Evolutionary conservation across 1,139 yeast genomes (phyloP).

Genomic region (Blastobotrys serpentis): DNA sequence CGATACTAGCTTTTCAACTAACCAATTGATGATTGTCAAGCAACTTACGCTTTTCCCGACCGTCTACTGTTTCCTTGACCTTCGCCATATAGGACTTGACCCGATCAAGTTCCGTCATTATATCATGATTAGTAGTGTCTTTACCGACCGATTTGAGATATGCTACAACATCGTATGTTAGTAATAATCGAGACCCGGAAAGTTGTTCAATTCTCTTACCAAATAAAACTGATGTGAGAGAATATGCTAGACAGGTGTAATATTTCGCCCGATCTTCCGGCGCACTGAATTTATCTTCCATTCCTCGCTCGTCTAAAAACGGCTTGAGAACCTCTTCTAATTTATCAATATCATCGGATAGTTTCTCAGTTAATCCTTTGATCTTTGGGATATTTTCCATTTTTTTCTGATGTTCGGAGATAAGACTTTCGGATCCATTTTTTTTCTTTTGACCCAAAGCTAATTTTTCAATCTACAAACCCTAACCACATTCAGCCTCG

Average conservation of each 20-base stretch:
- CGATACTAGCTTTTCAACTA: not conserved
- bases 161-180: constrained; percentile 38
- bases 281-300: constrained; percentile 30
- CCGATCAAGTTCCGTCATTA: constrained; percentile 67
- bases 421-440: not conserved
- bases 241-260: constrained; percentile 40
- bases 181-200: not conserved
- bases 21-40: too few species aligned
- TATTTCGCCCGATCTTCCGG: constrained; percentile 37
- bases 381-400: constrained; percentile 32
- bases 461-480: not conserved
- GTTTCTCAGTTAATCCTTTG: constrained; percentile 27
- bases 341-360: constrained; percentile 32
- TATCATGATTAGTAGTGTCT: constrained; percentile 57
- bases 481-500: not conserved
- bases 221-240: constrained; percentile 45
- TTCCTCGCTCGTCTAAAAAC: constrained; percentile 28
- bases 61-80: constrained; percentile 47
- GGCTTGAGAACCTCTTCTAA: constrained; percentile 32
- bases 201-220: constrained; percentile 26
- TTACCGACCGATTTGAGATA: constrained; percentile 61
- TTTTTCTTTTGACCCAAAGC: not conserved
- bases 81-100: constrained; percentile 69
- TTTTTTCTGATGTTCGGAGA: not conserved
- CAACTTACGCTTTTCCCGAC: constrained; percentile 11